Conservation (phyloP, 192 early-diverging fungal genomes). For the Entomortierella chlamydospora region DNA sequence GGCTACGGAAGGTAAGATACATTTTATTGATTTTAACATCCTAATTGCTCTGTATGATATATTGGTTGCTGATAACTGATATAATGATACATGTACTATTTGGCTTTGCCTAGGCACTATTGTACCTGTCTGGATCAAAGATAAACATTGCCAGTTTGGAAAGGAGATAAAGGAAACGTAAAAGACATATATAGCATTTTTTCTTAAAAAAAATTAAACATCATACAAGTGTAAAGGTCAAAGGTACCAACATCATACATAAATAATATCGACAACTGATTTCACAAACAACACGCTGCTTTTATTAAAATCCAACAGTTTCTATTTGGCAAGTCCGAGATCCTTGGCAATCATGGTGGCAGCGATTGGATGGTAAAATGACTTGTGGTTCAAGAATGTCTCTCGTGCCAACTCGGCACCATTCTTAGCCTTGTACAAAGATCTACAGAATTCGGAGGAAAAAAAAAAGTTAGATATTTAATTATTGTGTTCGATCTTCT, state of each 20-base stretch:
- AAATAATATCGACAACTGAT: too few species aligned
- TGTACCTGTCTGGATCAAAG: constrained; percentile 32
- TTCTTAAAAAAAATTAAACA: too few species aligned
- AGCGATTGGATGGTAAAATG: constrained; percentile 95
- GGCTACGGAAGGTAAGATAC: constrained; percentile 30
- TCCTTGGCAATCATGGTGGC: constrained; percentile 88
- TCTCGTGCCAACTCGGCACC: constrained; percentile 80
- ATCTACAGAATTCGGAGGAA: constrained; percentile 41
- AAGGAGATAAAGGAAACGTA: constrained; percentile 3
- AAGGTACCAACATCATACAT: too few species aligned
- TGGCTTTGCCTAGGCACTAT: constrained; percentile 22
- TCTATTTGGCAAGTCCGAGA: constrained; percentile 29
- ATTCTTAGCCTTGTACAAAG: constrained; percentile 73
- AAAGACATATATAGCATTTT: too few species aligned
- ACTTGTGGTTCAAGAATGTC: constrained; percentile 82
- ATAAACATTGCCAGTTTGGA: constrained; percentile 45
- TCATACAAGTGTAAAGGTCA: too few species aligned
- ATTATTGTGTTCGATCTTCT: background rate
- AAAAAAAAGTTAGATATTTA: background rate
- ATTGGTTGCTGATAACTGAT: too few species aligned
- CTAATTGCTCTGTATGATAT: too few species aligned
- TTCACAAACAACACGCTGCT: too few species aligned
- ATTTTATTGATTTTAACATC: too few species aligned
- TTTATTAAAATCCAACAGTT: too few species aligned
- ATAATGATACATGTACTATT: too few species aligned